Conservation (phyloP, 768 basidiomycete species). For the Boletus huronensis region DNA sequence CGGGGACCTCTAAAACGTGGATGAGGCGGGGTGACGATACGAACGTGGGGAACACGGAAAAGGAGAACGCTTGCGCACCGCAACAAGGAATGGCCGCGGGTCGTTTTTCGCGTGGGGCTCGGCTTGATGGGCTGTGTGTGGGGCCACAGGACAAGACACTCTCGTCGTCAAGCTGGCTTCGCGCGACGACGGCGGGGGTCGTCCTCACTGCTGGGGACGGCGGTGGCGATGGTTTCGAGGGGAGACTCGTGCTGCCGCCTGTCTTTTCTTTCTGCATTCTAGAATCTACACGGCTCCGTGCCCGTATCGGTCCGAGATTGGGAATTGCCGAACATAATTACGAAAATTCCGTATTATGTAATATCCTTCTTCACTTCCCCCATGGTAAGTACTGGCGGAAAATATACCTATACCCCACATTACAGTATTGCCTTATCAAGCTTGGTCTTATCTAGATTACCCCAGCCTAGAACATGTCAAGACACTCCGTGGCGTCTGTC, state of each 20-base stretch:
- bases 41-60: conserved; percentile 25
- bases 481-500: neutral
- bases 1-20: conserved; percentile 29
- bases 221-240: conserved; percentile 11
- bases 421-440: conserved; percentile 19
- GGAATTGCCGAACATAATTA: conserved; percentile 16
- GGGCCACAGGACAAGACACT: neutral
- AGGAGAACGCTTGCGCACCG: conserved; percentile 4
- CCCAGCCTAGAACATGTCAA: conserved; percentile 19
- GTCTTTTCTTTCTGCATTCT: conserved; percentile 7
- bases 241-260: neutral
- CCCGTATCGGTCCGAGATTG: conserved; percentile 27
- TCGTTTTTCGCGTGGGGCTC: neutral
- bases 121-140: conserved; percentile 6
- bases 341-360: conserved; percentile 17
- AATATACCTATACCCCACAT: conserved; percentile 26
- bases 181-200: neutral
- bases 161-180: neutral
- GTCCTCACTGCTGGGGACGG: conserved; percentile 1
- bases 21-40: conserved; percentile 19
- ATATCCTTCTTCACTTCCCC: neutral
- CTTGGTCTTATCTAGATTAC: conserved; percentile 25
- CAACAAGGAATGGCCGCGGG: neutral
- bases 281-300: conserved; percentile 21
- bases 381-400: neutral